Conservation (phyloP, 805 yeast genomes). For the Sugiyamaella smithiae region DNA sequence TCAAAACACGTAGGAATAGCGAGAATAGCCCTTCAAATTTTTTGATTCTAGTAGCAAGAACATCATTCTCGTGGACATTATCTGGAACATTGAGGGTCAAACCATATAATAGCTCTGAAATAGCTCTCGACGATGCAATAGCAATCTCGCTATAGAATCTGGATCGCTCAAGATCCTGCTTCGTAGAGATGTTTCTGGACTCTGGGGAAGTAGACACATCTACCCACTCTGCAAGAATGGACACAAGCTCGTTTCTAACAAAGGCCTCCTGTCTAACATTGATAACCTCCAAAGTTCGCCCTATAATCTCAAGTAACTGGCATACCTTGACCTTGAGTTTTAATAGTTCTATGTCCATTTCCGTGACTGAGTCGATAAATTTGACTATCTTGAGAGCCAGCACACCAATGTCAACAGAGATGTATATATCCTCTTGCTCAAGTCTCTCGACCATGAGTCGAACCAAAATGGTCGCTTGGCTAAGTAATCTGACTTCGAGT, state of each 20-base stretch:
- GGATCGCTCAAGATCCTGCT: constrained; percentile 16
- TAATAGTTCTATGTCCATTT: constrained; percentile 15
- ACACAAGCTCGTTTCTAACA: constrained; percentile 25
- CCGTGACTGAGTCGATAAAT: constrained; percentile 14
- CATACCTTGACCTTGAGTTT: constrained; percentile 25
- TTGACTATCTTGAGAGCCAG: constrained; percentile 24
- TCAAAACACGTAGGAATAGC: constrained; percentile 46
- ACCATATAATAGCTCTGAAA: constrained; percentile 21
- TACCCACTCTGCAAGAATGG: constrained; percentile 29
- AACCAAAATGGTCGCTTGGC: constrained; percentile 24
- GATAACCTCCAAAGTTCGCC: constrained; percentile 25
- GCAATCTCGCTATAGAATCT: constrained; percentile 21
- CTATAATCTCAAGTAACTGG: constrained; percentile 26
- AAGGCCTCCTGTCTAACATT: constrained; percentile 24
- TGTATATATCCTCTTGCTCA: constrained; percentile 25
- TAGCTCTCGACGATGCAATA: constrained; percentile 22
- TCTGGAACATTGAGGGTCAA: constrained; percentile 24
- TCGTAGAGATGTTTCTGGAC: constrained; percentile 8
- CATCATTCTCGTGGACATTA: constrained; percentile 30
- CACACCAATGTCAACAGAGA: constrained; percentile 25
- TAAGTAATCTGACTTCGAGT: constrained; percentile 10
- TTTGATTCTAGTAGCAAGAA: constrained; percentile 35
- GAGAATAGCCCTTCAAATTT: constrained; percentile 48
- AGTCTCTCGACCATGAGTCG: constrained; percentile 24
- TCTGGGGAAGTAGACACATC: constrained; percentile 13